phyloP scores from a whole-genome alignment of 208 protist genomes.

The Leishmania turanica region DNA sequence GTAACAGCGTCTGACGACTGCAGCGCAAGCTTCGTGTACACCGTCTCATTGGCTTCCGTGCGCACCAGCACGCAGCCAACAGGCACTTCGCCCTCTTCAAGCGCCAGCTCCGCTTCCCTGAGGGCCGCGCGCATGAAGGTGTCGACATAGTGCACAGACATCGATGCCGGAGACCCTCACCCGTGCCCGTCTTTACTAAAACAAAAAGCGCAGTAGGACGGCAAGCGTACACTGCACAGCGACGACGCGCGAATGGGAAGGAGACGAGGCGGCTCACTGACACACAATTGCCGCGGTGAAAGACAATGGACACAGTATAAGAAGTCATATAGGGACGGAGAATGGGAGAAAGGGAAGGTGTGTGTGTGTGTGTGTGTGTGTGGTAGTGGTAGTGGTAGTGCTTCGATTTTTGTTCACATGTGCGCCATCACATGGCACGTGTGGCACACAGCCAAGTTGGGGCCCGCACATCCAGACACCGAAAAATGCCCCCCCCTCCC shows the following conservation, averaged over 20 bases:
- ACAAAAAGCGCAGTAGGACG: neutral
- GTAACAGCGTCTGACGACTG: neutral
- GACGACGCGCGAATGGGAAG: neutral
- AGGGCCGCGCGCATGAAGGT: constrained; percentile 77
- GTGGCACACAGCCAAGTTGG: neutral
- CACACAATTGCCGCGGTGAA: neutral
- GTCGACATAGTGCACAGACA: constrained; percentile 49
- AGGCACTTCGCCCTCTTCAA: constrained; percentile 91
- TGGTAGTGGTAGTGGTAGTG: no score
- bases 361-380: neutral
- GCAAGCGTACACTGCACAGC: neutral
- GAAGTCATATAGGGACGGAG: neutral
- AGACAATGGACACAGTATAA: neutral
- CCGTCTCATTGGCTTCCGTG: constrained; percentile 15
- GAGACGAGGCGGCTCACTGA: neutral
- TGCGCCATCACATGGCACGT: neutral
- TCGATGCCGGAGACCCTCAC: neutral
- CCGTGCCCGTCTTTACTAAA: neutral
- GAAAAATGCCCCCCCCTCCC: neutral
- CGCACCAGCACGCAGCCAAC: constrained; percentile 95
- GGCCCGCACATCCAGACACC: neutral
- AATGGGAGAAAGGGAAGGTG: neutral
- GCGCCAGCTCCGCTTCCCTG: constrained; percentile 51
- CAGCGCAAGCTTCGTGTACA: neutral
- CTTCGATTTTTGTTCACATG: neutral